These are phyloP conservation scores for Trichophyton mentagrophytes DNA, from an alignment of 2,329 filamentous ascomycete genomes.

Conservation along the genomic window DNA sequence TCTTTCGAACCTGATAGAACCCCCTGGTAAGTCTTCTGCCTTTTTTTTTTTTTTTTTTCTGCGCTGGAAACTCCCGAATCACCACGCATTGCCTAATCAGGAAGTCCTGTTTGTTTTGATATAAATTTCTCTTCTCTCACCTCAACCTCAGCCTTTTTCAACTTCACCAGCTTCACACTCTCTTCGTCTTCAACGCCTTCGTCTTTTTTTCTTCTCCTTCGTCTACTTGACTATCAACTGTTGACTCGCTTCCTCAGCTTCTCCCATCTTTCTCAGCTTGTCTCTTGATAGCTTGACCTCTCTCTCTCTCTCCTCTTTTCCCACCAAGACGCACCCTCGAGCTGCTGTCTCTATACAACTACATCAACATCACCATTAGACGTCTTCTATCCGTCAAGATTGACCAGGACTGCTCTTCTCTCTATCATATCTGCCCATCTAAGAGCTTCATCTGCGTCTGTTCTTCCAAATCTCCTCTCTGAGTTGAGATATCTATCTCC, in stretches of 20 bases:
- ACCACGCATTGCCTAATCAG: slow-evolving; percentile 2
- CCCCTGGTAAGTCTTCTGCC: background rate
- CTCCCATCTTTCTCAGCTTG: background rate
- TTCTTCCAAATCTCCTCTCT: background rate
- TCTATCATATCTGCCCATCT: background rate
- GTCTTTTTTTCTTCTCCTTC: background rate
- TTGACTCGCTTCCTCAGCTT: background rate
- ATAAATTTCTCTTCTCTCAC: slow-evolving; percentile 7
- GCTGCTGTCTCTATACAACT: background rate
- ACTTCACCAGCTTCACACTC: no score
- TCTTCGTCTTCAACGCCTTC: background rate
- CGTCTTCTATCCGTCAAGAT: background rate
- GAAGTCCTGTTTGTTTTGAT: background rate
- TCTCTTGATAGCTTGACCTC: background rate
- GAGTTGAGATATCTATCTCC: slow-evolving; percentile 1
- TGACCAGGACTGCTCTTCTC: background rate
- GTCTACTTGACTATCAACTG: background rate
- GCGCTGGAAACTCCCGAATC: background rate
- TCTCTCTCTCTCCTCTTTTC: background rate
- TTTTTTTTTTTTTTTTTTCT: background rate
- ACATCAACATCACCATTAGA: background rate
- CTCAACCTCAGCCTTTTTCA: background rate
- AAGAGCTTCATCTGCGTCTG: background rate
- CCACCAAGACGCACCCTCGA: background rate
- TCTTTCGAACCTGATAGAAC: background rate